Evolutionary conservation across 768 basidiomycete species (phyloP), one percentile per base, ranked within the genome.

Genomic region (Tricholoma sp.): DNA sequence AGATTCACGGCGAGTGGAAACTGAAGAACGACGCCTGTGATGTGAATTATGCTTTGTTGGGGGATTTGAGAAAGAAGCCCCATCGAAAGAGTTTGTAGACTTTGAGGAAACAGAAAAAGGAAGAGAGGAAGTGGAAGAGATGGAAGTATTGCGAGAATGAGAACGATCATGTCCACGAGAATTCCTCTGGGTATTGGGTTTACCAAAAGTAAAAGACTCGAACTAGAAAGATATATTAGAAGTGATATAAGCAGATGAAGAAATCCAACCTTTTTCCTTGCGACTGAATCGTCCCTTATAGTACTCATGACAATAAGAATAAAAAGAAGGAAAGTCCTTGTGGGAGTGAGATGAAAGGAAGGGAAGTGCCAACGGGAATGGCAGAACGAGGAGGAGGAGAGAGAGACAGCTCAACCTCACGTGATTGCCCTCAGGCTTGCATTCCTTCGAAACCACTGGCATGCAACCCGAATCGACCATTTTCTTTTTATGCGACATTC

Each of bases 1-100:
- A 18, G 91, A 94, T 74, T 96, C 94, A 62, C 80, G 82, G 59
- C 92, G 86, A 39, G 93, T 95, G 9, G 94, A 92, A 24, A 96
- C 91, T 22, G 90, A 92, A 1, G 92, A 93, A 41, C 84, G 83
- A 50, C 94, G 89, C 12, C 83, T 80, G 64, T 95, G 94, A 63
- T 92, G 91, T 0, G 93, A 94, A 57, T 81, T 81, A 62, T 85
- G 87, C 64, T 85, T 87, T 24, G 79, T 63, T 58, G 64, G 66
- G 63, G 64, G 66, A 63, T 65, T 53, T 53, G 59, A 54, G 60
- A 52, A 49, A 59, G 59, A 72, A 21, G 74, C 65, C 21, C 71
- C 65, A 39, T 79, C 76, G 58, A 69, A 59, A 27, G 73, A 66
- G 62, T 67, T 72, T 66, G 69, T 69, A 58, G 75, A 69, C 52